Conservation (phyloP, 1,284 basidiomycete genomes). For the Tilletia setariae region DNA sequence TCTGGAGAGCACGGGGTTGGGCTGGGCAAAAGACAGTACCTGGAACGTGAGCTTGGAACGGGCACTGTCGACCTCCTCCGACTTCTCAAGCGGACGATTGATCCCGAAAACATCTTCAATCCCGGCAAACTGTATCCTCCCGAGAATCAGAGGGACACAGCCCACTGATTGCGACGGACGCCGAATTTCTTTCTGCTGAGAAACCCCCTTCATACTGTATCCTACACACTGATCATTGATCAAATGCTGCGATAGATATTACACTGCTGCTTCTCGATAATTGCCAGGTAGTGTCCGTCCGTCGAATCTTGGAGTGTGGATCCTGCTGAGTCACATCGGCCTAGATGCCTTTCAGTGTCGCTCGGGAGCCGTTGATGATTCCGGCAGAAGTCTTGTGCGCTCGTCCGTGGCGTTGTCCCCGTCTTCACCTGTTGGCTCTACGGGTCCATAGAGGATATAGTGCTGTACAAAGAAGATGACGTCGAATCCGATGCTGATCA, state of each 20-base stretch:
- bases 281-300: no score
- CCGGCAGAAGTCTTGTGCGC: background rate
- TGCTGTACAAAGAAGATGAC: constrained; percentile 55
- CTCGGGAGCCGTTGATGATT: background rate
- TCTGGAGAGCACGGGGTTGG: constrained; percentile 54
- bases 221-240: no score
- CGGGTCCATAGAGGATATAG: constrained; percentile 47
- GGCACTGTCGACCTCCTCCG: constrained; percentile 39
- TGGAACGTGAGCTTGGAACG: constrained; percentile 38
- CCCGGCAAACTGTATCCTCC: constrained; percentile 33
- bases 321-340: background rate
- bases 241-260: no score
- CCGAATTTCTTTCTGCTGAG: no score
- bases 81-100: constrained; percentile 37
- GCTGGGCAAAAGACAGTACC: constrained; percentile 38
- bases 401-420: background rate
- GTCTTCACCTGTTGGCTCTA: background rate
- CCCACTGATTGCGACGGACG: background rate
- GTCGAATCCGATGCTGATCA: constrained; percentile 55
- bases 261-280: no score
- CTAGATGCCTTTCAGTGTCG: background rate
- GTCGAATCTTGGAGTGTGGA: background rate
- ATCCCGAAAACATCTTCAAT: constrained; percentile 44
- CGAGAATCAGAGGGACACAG: background rate
- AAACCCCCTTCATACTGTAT: no score